These are phyloP conservation scores for Aureobasidium sp. DNA, from an alignment of 2,329 filamentous ascomycete species.

Conservation along the genomic window DNA sequence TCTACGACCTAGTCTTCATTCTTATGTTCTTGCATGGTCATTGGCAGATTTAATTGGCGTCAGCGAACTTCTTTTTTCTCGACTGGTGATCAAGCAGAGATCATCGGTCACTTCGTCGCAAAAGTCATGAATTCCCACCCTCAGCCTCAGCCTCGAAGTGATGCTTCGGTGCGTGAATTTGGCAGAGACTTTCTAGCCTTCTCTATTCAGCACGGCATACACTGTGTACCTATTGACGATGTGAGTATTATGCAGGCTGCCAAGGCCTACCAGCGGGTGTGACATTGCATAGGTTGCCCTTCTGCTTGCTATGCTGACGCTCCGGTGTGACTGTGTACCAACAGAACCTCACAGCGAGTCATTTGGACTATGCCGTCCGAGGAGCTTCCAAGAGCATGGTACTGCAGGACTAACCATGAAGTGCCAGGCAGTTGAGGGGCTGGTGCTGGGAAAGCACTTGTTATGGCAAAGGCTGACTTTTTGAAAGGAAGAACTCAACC, in stretches of 20 bases:
- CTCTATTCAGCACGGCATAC: conserved; percentile 20
- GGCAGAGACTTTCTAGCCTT: conserved; percentile 22
- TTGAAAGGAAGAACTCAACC: conserved; percentile 23
- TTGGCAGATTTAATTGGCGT: neutral
- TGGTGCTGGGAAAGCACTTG: neutral
- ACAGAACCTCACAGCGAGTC: neutral
- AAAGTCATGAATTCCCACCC: neutral
- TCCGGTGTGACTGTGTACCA: neutral
- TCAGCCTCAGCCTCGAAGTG: conserved; percentile 23
- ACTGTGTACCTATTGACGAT: conserved; percentile 30
- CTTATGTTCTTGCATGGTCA: neutral
- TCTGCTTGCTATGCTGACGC: neutral
- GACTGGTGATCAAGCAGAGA: neutral
- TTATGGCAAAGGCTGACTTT: conserved; percentile 6
- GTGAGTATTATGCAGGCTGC: conserved; percentile 19
- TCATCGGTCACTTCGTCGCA: neutral
- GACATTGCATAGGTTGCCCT: neutral
- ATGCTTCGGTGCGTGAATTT: conserved; percentile 19
- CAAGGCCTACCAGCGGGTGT: neutral
- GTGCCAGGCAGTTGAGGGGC: neutral
- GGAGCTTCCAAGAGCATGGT: neutral
- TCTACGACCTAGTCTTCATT: neutral
- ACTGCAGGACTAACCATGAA: no score
- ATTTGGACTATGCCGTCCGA: neutral
- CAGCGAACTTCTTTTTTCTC: neutral